Conservation (phyloP, 495 filamentous ascomycete species). For the Hypoxylon fragiforme region DNA sequence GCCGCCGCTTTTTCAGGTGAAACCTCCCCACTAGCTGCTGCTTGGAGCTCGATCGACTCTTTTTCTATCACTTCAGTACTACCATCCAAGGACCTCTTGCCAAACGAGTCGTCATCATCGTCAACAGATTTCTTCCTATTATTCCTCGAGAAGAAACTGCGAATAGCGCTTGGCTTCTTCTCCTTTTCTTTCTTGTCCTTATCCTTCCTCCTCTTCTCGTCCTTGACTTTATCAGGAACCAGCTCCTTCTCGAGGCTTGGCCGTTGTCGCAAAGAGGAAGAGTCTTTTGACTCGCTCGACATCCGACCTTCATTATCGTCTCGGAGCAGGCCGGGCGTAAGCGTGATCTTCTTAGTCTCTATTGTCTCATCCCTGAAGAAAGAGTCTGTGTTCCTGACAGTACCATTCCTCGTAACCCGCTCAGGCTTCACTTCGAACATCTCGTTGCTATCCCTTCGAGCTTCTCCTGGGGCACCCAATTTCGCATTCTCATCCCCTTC, state of each 20-base stretch:
- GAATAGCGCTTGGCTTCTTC: conserved; percentile 89
- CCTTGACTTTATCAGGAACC: conserved; percentile 54
- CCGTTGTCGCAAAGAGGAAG: conserved; percentile 45
- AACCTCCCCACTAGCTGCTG: conserved; percentile 32
- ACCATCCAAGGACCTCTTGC: conserved; percentile 61
- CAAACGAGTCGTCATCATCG: conserved; percentile 69
- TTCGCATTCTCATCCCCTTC: conserved; percentile 37
- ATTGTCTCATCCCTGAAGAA: conserved; percentile 96
- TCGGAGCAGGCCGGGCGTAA: conserved; percentile 91
- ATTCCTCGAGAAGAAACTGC: conserved; percentile 92
- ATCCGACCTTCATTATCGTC: conserved; percentile 70
- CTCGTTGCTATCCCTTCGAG: conserved; percentile 65
- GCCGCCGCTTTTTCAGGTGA: conserved; percentile 40
- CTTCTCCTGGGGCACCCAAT: conserved; percentile 19
- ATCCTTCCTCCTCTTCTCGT: conserved; percentile 54
- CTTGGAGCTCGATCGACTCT: conserved; percentile 50
- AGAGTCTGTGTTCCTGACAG: conserved; percentile 84
- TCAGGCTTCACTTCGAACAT: conserved; percentile 61
- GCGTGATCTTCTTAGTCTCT: conserved; percentile 95
- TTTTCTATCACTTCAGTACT: conserved; percentile 44
- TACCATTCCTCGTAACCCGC: conserved; percentile 78
- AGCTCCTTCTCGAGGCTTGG: conserved; percentile 58
- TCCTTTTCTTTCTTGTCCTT: conserved; percentile 89
- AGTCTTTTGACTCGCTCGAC: conserved; percentile 67
- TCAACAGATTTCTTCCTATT: conserved; percentile 77